Base-by-base conservation (phyloP, 768 basidiomycete species). In the Saitozyma sp. region DNA sequence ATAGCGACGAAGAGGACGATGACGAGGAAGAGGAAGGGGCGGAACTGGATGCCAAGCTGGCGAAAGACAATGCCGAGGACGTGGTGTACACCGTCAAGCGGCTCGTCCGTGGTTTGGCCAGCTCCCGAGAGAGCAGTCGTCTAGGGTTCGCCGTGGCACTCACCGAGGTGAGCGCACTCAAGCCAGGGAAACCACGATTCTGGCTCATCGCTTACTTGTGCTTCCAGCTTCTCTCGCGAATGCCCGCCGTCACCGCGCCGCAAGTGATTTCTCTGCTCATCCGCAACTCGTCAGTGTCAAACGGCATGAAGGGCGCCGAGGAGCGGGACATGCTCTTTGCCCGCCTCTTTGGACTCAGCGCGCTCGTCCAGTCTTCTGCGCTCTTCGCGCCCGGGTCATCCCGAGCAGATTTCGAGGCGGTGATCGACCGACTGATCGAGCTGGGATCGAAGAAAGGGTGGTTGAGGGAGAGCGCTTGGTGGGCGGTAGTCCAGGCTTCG, bases 121-220 rank as follows among this genome's bases (percentile, higher is more conserved):
- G 91, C 78, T 89, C 92, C 1, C 83, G 93, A 70, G 94, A 99
- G 77, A 91, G 91, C 78, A 95, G 92, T 79, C 82, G 95, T 67
- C 82, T 97, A 43, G 95, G 95, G 16, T 99, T 97, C 76, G 92
- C 93, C 9, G 95, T 99, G 50, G 92, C 93, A 40, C 82, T 99
- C 68, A 92, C 95, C 0, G 94, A 96, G 84, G 94, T 95, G 73
- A 69, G 85, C 79, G 14, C 42, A 29, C 56, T 68, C 52, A 19
- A 7, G 13, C 9, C 38, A 43, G 8, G 8, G 52, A 9, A 48
- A 11, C 11, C 17, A 1, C 11, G n/a, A 48, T 4, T 40, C 10
- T 37, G 53, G 40, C 59, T 54, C 42, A 58, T 58, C 37, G 49
- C 49, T 56, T 51, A 54, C 50, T 9, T 38, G 14, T 48, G 1